These are phyloP conservation scores for Fragaria vesca DNA, from an alignment of 306 rosid species.

Conservation along the genomic window DNA sequence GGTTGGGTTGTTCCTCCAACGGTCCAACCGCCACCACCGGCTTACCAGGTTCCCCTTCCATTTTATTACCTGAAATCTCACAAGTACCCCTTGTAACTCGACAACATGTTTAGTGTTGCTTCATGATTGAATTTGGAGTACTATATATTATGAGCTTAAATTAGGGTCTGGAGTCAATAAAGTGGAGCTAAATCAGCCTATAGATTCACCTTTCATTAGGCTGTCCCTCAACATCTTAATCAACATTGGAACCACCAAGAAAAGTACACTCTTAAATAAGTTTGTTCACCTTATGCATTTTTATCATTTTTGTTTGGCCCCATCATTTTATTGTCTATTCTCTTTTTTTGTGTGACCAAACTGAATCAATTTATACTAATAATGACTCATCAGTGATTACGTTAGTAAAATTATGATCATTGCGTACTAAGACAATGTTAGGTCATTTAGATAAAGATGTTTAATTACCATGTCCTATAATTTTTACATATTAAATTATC, in stretches of 20 bases:
- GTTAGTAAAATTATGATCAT: not conserved
- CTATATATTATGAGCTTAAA: not conserved
- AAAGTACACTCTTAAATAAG: not conserved
- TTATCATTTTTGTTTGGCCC: not conserved
- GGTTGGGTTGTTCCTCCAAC: not conserved
- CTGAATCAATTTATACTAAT: not conserved
- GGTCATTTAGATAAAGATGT: not conserved
- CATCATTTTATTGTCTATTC: not conserved
- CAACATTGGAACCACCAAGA: not conserved
- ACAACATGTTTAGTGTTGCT: not conserved
- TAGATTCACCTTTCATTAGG: not conserved
- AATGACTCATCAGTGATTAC: not conserved
- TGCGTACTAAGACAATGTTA: not conserved
- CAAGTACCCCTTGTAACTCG: slow-evolving; percentile 4
- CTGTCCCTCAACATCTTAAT: not conserved
- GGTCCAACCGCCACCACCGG: slow-evolving; percentile 18
- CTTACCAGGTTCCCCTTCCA: not conserved
- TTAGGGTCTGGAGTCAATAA: not conserved
- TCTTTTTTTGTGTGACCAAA: not conserved
- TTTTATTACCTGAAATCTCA: slow-evolving; percentile 9
- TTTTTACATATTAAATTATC: no score
- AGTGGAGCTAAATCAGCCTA: not conserved
- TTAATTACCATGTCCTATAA: no score
- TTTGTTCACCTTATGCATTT: not conserved
- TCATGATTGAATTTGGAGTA: not conserved